phyloP scores from a whole-genome alignment of 768 basidiomycete genomes.

The Tricholoma matsutake region DNA sequence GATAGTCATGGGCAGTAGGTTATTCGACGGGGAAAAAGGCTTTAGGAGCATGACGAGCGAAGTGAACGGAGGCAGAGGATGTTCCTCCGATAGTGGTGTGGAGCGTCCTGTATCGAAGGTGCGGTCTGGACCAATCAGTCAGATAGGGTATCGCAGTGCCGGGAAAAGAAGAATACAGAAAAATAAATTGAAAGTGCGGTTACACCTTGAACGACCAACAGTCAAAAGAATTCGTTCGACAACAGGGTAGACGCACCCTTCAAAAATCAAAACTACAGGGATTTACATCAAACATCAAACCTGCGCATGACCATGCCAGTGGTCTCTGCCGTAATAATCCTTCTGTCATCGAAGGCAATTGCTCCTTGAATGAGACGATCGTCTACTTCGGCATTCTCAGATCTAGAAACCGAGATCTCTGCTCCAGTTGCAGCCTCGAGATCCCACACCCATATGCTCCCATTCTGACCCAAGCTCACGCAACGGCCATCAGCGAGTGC shows the following conservation, averaged over 20 bases:
- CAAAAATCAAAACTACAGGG: neutral
- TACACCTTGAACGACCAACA: neutral
- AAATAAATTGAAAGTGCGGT: neutral
- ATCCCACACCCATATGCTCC: slow-evolving; percentile 86
- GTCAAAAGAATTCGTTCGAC: neutral
- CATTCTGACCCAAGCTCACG: slow-evolving; percentile 68
- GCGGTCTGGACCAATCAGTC: neutral
- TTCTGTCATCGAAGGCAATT: slow-evolving; percentile 73
- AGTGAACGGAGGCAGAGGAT: neutral
- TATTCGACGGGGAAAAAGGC: neutral
- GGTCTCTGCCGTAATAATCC: slow-evolving; percentile 53
- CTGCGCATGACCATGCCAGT: slow-evolving; percentile 47
- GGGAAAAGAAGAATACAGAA: neutral
- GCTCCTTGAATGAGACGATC: slow-evolving; percentile 26
- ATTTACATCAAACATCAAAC: slow-evolving; percentile 49
- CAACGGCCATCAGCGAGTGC: slow-evolving; percentile 81
- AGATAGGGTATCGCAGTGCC: neutral
- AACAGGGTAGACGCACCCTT: neutral
- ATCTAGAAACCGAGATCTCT: slow-evolving; percentile 33
- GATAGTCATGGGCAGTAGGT: neutral
- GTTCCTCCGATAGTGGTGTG: neutral
- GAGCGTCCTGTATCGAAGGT: neutral
- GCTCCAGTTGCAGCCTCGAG: slow-evolving; percentile 58
- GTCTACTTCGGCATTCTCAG: slow-evolving; percentile 4
- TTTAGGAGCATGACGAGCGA: neutral